Evolutionary conservation across 140 eudicot genomes (phyloP).

Genomic region (Eryngium alpinum): DNA sequence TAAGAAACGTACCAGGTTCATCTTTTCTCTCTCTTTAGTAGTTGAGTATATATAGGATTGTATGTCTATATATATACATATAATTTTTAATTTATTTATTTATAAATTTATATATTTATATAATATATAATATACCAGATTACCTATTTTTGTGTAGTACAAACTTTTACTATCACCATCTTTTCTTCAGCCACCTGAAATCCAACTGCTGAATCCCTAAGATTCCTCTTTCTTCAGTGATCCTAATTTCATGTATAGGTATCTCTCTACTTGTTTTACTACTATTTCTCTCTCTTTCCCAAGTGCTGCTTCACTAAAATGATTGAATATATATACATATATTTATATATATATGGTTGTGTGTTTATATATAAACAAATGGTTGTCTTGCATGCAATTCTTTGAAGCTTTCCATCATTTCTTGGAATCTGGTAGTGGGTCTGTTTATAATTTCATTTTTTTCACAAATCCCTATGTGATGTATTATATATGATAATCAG

Average conservation of each 20-base stretch:
- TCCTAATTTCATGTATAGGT: neutral
- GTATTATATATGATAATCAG: constrained; percentile 1
- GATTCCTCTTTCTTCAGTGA: neutral
- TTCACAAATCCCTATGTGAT: neutral
- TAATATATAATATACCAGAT: neutral
- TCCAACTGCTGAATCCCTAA: neutral
- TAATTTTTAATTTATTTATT: neutral
- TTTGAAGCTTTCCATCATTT: neutral
- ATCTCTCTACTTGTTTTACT: neutral
- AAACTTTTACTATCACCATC: neutral
- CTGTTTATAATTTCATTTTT: neutral
- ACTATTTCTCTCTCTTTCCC: neutral
- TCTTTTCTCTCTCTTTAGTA: too few relatives aligned
- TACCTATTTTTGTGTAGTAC: neutral
- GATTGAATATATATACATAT: neutral
- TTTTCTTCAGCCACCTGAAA: neutral
- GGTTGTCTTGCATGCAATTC: neutral
- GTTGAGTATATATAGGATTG: too few relatives aligned
- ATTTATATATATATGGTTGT: neutral
- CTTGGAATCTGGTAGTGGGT: neutral
- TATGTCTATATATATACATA: neutral
- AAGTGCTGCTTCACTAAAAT: neutral
- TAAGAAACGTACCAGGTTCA: too few relatives aligned
- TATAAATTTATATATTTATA: neutral
- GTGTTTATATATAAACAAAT: neutral